phyloP scores from a whole-genome alignment of 345 rosid species.

The Sisymbrium irio region DNA sequence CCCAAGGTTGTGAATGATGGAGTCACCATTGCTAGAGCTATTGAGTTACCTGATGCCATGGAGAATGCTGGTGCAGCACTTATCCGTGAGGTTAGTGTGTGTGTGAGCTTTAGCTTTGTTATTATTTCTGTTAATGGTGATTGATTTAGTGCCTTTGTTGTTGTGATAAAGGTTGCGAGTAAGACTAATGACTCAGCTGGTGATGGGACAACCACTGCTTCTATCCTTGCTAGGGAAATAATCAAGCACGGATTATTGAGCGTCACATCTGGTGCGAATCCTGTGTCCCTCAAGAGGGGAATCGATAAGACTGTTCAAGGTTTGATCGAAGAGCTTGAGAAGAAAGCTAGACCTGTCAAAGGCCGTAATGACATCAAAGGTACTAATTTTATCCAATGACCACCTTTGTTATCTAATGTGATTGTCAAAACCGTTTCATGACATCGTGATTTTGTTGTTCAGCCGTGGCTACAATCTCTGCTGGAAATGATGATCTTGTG shows the following conservation, averaged over 20 bases:
- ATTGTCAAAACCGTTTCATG: neutral
- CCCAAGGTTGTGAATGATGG: conserved; percentile 99
- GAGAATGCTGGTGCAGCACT: conserved; percentile 99
- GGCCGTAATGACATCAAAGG: conserved; percentile 92
- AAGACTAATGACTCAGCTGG: conserved; percentile 98
- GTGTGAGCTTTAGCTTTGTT: neutral
- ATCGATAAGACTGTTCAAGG: conserved; percentile 83
- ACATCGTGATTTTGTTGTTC: neutral
- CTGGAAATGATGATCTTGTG: conserved; percentile 95
- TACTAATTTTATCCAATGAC: conserved; percentile 6
- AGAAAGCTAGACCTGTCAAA: conserved; percentile 77
- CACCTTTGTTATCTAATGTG: neutral
- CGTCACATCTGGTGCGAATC: conserved; percentile 97
- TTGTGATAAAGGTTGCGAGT: conserved; percentile 73
- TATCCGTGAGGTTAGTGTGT: conserved; percentile 74
- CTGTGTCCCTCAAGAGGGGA: conserved; percentile 85
- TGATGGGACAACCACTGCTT: conserved; percentile 97
- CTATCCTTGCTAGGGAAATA: conserved; percentile 89
- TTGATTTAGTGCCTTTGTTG: neutral
- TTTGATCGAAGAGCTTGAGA: conserved; percentile 78
- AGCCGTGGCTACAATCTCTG: conserved; percentile 93
- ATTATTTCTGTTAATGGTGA: neutral
- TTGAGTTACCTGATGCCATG: conserved; percentile 89
- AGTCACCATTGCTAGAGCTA: conserved; percentile 93
- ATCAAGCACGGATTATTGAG: conserved; percentile 80